Base-by-base conservation (phyloP, 1,139 yeast genomes). In the Geotrichum histeridarum region DNA sequence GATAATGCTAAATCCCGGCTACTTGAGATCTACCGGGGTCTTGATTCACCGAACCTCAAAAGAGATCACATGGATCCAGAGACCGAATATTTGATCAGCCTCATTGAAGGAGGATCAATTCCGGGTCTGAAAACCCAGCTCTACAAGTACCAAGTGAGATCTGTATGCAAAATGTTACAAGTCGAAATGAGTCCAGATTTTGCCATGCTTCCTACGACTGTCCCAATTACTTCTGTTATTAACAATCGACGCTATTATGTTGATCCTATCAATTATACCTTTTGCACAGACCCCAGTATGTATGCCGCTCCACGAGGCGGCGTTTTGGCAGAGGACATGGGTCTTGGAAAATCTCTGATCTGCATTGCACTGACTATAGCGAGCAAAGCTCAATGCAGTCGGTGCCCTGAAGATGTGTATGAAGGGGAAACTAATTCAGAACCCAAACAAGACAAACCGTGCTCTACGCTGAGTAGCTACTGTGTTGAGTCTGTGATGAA, bases 251-350 rank as follows among this genome's bases (percentile, higher is more conserved):
- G 47, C n/a, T 57, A 53, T 31, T 64, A 72, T 62, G 71, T 74
- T 57, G 77, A 81, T 61, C 57, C 73, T 0, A 57, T 65, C 4
- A 63, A 60, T 1, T 60, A 32, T 30, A 45, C 56, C 2, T 53
- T 53, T 41, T 71, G 39, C 58, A 60, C 2, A 66, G 57, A 63
- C 2, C 81, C 85, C 0, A 77, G 73, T 27, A 58, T 67, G 1
- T 79, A 54, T 15, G 48, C 49, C 2, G 47, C 57, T 2, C 74
- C 61, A 59, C 67, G 77, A 59, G 90, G 90, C 14, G 91, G 90
- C 0, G 82, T 84, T 1, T 68, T 84, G 11, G 88, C 88, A 0
- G 91, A 84, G 60, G 83, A 83, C 76, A 84, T 84, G 90, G 91
- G 90, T 0, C 68, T 83, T 15, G 91, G 91, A 0, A 84, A 84